Evolutionary conservation across 192 early-diverging fungal genomes (phyloP), one percentile per base, ranked within the genome.

Genomic region (Chytriomyces sp.): DNA sequence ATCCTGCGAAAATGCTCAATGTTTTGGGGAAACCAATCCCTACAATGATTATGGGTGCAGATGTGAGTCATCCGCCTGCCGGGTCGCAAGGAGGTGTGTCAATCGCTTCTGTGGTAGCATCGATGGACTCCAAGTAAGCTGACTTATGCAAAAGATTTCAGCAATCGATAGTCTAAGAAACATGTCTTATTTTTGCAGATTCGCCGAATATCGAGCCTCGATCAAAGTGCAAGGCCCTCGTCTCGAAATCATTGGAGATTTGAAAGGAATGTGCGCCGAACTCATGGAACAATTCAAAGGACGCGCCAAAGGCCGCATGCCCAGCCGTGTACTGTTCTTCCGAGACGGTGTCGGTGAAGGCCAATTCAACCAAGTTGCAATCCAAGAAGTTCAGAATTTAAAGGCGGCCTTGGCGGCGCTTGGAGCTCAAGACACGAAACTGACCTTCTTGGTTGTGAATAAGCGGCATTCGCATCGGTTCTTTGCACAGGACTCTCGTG

Each of bases 31-130:
- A 60, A 20, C 60, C 50, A 23, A 48, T 63, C 0, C 89, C 89
- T 24, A 93, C 93, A 11, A 90, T 97, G 75, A 71, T 96, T 44
- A 81, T 94, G 64, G 96, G 96, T 65, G 93, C 92, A 16, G 95
- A 96, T 79, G 93, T 97, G 35, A 94, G 92, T 9, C 96, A 96
- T 78, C 91, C 93, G 44, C 82, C 86, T 43, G 92, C 95, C 46
- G 93, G 92, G 59, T 80, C 77, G 2, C 20, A 76, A 23, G 77
- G 53, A 7, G 82, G 77, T 10, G 79, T 82, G 20, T 87, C 86
- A 9, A 86, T 86, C 44, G 86, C 82, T 9, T 86, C 87, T 0
- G 82, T 89, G 16, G 82, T 83, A n/a, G 82, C 79, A 0, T 82
- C 83, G 5, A 50, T 79, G n/a, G 84, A 89, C 67, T 35, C 35